A percentile compares a stretch with the other conserved stretches of the same genome.
phyloP scores from a whole-genome alignment of 2,329 filamentous ascomycete species.

The Stagonosporopsis chrysanthemi region DNA sequence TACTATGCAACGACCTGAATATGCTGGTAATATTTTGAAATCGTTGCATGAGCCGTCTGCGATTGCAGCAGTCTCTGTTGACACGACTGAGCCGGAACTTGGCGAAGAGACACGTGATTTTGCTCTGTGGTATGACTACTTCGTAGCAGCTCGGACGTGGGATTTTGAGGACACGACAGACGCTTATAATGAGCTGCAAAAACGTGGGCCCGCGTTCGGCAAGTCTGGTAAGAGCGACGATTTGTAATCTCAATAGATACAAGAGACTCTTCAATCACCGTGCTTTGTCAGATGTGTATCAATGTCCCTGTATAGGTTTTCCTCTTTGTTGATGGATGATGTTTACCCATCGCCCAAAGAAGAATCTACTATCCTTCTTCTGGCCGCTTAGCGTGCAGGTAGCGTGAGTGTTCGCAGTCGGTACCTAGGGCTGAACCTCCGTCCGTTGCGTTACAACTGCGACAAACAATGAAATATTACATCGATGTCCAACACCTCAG shows the following conservation, averaged over 20 bases:
- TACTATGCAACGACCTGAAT: background rate
- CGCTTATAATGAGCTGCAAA: background rate
- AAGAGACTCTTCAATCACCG: too few species aligned
- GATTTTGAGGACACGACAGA: background rate
- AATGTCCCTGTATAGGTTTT: too few species aligned
- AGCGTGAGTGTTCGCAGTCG: background rate
- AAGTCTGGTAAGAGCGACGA: background rate
- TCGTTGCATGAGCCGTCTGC: background rate
- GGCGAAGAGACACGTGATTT: background rate
- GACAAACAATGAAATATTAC: background rate
- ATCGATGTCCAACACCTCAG: slow-evolving; percentile 3
- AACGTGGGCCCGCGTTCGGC: background rate
- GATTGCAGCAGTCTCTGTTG: background rate
- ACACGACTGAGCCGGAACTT: background rate
- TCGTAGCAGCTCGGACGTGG: background rate
- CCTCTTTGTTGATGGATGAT: too few species aligned
- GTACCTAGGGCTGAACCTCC: background rate
- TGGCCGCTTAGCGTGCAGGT: background rate
- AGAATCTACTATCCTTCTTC: background rate
- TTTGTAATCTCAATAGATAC: background rate
- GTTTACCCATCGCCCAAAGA: background rate
- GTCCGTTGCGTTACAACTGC: background rate
- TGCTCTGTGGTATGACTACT: background rate
- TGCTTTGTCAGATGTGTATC: too few species aligned
- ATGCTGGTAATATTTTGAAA: background rate